Conservation (phyloP, 2,329 filamentous ascomycete species). For the Anisogramma anomala region DNA sequence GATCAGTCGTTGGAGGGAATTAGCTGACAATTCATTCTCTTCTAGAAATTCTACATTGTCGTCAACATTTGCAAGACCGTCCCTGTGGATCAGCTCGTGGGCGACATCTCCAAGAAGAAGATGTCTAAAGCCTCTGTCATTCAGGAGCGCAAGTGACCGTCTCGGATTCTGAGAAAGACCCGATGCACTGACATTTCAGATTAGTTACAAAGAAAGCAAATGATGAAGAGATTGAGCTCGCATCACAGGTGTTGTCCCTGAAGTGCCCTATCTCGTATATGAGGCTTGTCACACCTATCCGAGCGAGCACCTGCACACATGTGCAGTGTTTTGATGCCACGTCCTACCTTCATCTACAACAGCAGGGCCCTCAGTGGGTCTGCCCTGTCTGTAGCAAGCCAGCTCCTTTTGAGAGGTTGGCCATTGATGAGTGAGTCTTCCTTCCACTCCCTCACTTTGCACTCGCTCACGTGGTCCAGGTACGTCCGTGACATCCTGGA, state of each 20-base stretch:
- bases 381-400: slow-evolving; percentile 87
- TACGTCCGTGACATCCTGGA: slow-evolving; percentile 81
- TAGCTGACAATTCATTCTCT: neutral
- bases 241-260: slow-evolving; percentile 76
- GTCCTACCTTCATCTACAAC: slow-evolving; percentile 85
- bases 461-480: slow-evolving; percentile 31
- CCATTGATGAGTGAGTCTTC: slow-evolving; percentile 66
- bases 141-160: slow-evolving; percentile 57
- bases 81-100: slow-evolving; percentile 59
- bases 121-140: slow-evolving; percentile 75
- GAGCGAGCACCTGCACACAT: slow-evolving; percentile 70
- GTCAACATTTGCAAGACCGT: slow-evolving; percentile 66
- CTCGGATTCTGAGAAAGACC: slow-evolving; percentile 15
- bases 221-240: slow-evolving; percentile 81
- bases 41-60: slow-evolving; percentile 59
- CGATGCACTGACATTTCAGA: slow-evolving; percentile 12
- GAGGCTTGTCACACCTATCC: slow-evolving; percentile 67
- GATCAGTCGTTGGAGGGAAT: neutral
- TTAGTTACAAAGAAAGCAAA: slow-evolving; percentile 69
- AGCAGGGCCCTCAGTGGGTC: slow-evolving; percentile 93
- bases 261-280: slow-evolving; percentile 88
- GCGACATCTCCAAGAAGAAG: slow-evolving; percentile 52
- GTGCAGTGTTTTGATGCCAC: slow-evolving; percentile 91
- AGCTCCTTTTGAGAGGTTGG: slow-evolving; percentile 68
- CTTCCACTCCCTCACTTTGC: neutral